phyloP scores from a whole-genome alignment of 306 rosid species.

The Begonia peltatifolia region DNA sequence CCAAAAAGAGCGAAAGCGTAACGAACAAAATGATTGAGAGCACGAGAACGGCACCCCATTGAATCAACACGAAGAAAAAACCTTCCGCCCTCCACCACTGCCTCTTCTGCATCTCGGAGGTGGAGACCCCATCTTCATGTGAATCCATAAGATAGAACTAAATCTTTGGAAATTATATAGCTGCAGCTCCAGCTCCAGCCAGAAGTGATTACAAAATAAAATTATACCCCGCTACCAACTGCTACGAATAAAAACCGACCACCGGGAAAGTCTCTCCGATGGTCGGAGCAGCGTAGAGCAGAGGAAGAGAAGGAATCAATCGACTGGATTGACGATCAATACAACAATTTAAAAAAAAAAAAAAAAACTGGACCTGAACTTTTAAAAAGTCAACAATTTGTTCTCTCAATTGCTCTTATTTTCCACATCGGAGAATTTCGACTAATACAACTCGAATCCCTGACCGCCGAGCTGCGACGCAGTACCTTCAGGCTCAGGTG shows the following conservation, averaged over 20 bases:
- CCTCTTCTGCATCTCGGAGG: constrained; percentile 9
- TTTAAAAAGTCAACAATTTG: too few species aligned
- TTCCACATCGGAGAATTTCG: too few species aligned
- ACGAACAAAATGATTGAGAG: constrained; percentile 29
- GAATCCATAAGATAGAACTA: constrained; percentile 38
- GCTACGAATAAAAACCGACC: constrained; percentile 21
- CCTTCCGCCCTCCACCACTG: constrained; percentile 10
- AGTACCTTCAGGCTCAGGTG: too few species aligned
- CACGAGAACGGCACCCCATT: constrained; percentile 30
- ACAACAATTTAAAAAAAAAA: too few species aligned
- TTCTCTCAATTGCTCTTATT: too few species aligned
- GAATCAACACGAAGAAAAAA: constrained; percentile 18
- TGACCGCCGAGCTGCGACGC: too few species aligned
- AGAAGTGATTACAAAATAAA: not conserved
- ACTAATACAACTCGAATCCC: too few species aligned
- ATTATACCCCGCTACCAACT: not conserved
- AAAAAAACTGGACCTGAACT: too few species aligned
- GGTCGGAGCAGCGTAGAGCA: constrained; percentile 29
- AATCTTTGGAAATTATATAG: not conserved
- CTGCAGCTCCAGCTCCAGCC: not conserved
- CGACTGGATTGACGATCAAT: too few species aligned
- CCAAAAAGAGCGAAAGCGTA: constrained; percentile 29
- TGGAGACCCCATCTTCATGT: constrained; percentile 17
- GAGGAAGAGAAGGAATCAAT: not conserved
- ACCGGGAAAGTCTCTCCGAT: constrained; percentile 76